A percentile compares a stretch with the other conserved stretches of the same genome.
These are phyloP conservation scores for Fraxinus platypoda DNA, from an alignment of 305 asterid genomes.

Conservation along the genomic window DNA sequence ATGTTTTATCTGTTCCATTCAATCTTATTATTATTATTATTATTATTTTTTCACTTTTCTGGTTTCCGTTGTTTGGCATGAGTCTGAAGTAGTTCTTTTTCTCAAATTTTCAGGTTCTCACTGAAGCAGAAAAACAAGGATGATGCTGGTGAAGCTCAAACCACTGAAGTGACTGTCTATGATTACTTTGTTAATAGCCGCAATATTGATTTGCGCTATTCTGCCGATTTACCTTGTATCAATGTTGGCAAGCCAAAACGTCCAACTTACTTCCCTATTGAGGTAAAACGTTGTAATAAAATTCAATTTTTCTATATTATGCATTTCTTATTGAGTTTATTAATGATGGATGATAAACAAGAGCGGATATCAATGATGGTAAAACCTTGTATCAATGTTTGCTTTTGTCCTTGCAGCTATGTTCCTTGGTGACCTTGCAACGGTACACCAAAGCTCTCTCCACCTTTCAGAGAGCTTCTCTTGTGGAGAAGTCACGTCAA, in stretches of 20 bases:
- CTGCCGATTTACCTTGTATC: slow-evolving; percentile 69
- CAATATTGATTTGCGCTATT: slow-evolving; percentile 50
- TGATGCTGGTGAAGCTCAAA: slow-evolving; percentile 33
- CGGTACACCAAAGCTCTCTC: slow-evolving; percentile 74
- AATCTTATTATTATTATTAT: not conserved
- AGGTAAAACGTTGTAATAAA: slow-evolving; percentile 34
- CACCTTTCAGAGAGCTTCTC: slow-evolving; percentile 60
- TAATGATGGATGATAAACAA: not conserved
- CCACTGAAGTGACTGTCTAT: slow-evolving; percentile 51
- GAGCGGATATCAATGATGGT: no score
- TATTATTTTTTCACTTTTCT: not conserved
- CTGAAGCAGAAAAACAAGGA: slow-evolving; percentile 39
- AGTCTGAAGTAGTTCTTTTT: slow-evolving; percentile 6
- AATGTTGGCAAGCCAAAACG: slow-evolving; percentile 59
- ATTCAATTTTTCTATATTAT: not conserved
- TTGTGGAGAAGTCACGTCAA: slow-evolving; percentile 81
- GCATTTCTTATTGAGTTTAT: not conserved
- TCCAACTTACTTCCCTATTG: slow-evolving; percentile 63
- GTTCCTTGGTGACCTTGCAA: slow-evolving; percentile 61
- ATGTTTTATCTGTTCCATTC: not conserved
- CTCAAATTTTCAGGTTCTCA: slow-evolving; percentile 46
- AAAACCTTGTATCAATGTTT: no score
- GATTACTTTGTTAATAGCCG: slow-evolving; percentile 64
- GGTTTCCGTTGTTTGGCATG: not conserved
- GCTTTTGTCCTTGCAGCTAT: slow-evolving; percentile 5